These are phyloP conservation scores for Meyerozyma athensensis DNA, from an alignment of 1,139 yeast genomes.

Conservation along the genomic window DNA sequence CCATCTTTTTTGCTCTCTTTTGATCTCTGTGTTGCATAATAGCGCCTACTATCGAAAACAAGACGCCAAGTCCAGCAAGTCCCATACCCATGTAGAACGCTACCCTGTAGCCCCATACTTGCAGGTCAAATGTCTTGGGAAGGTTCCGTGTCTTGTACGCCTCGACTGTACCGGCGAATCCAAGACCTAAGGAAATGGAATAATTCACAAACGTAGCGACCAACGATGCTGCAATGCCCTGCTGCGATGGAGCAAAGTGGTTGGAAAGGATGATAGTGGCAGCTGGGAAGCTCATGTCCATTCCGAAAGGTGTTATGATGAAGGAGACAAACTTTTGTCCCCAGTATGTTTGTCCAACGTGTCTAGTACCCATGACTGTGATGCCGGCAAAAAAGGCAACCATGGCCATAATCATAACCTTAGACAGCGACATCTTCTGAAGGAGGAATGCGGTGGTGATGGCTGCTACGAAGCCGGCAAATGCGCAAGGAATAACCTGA, in stretches of 20 bases:
- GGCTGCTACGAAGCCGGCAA: slow-evolving; percentile 46
- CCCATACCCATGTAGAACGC: slow-evolving; percentile 52
- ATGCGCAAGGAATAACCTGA: slow-evolving; percentile 32
- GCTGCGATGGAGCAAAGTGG: slow-evolving; percentile 48
- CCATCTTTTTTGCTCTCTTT: not conserved
- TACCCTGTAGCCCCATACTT: slow-evolving; percentile 33
- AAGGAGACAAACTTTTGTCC: slow-evolving; percentile 46
- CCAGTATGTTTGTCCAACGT: slow-evolving; percentile 48
- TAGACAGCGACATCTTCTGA: slow-evolving; percentile 32
- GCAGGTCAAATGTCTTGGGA: slow-evolving; percentile 20
- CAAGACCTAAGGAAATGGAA: slow-evolving; percentile 59
- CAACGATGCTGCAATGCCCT: slow-evolving; percentile 64
- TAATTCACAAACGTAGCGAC: slow-evolving; percentile 60
- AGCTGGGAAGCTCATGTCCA: slow-evolving; percentile 67
- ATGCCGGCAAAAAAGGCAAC: slow-evolving; percentile 37
- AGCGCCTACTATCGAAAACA: slow-evolving; percentile 17
- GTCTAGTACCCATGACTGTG: slow-evolving; percentile 41
- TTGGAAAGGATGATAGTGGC: slow-evolving; percentile 49
- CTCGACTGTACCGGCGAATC: slow-evolving; percentile 62
- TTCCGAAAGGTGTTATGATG: slow-evolving; percentile 50
- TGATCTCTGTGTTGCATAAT: not conserved
- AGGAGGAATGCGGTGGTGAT: slow-evolving; percentile 36
- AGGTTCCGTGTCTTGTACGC: slow-evolving; percentile 32
- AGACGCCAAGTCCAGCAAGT: slow-evolving; percentile 42
- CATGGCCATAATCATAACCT: slow-evolving; percentile 44